Evolutionary conservation across 306 rosid genomes (phyloP), one percentile per base, ranked within the genome.

Genomic region (Medicago arabica): DNA sequence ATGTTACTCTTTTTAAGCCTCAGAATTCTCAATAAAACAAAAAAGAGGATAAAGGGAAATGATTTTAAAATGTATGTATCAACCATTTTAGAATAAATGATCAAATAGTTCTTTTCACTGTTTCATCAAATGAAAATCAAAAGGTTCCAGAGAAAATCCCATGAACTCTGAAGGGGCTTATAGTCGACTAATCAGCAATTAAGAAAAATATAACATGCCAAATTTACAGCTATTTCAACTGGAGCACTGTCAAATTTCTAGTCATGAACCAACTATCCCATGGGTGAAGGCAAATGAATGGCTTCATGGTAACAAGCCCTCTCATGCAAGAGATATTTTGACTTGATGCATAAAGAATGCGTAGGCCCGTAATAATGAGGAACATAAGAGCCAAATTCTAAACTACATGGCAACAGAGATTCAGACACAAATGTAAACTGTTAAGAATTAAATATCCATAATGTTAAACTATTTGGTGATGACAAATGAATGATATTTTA

Each of bases 1-100:
- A 81, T 34, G 75, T 69, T 74, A 82, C 69, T 74, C 69, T 38
- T 44, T n/a, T 15, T 19, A 28, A 62, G 16, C 74, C 71, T 28
- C 31, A 3, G 31, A 49, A 14, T 49, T 5, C 54, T 43, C 49
- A 43, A 43, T 43, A 43, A 43, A 43, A 13, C 49, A 43, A 11
- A 43, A 43, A 43, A 4, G 5, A 44, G 12, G 9, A 44, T 12
- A 4, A 13, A 46, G 4, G 51, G 51, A 46, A 13, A 46, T 13
- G 7, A 46, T 12, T 46, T 4, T 13, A 46, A 46, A 46, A 46
- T 12, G 16, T 13, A 12, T 49, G 58, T 21, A 65, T 58, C 58
- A 63, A 46, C 16, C 54, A 64, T 18, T 62, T 47, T 31, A 74
- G 69, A 41, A 65, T 34, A 75, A 75, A 61, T 41, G 36, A 62